A percentile compares a stretch with the other conserved stretches of the same genome.
Evolutionary conservation across 225 moss, liverwort and hornwort genomes (phyloP).

Genomic region (Polytrichum formosum): DNA sequence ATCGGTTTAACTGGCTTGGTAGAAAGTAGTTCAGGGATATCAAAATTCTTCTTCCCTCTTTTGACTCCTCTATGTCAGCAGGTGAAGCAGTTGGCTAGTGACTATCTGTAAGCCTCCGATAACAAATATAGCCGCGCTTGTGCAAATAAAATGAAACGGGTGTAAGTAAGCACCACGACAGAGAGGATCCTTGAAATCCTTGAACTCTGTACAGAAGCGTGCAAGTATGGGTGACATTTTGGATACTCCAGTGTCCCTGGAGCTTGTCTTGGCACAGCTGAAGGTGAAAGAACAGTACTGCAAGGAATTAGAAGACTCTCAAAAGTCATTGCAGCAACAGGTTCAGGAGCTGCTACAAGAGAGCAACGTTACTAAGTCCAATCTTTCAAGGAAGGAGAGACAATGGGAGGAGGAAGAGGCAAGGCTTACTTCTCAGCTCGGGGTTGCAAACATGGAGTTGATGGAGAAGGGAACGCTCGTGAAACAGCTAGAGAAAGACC

Average conservation of each 20-base stretch:
- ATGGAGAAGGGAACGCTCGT: constrained; percentile 5
- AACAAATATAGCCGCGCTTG: too few species aligned
- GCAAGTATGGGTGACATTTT: not conserved
- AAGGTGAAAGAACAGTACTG: constrained; percentile 9
- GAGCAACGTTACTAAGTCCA: constrained; percentile 2
- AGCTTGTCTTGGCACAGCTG: constrained; percentile 14
- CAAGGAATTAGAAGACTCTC: constrained; percentile 11
- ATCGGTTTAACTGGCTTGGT: too few species aligned
- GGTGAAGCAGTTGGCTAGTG: too few species aligned
- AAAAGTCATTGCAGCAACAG: constrained; percentile 5
- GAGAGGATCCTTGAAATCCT: too few species aligned
- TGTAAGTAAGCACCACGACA: too few species aligned
- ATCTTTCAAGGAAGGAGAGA: constrained; percentile 2
- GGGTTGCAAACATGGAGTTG: constrained; percentile 4
- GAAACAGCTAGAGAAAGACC: constrained; percentile 16
- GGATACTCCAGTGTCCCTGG: constrained; percentile 6
- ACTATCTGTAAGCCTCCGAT: too few species aligned
- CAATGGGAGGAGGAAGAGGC: constrained; percentile 18
- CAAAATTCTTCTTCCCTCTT: too few species aligned
- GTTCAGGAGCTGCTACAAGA: constrained; percentile 17
- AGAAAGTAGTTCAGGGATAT: too few species aligned
- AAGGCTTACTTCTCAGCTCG: constrained; percentile 13
- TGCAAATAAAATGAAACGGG: too few species aligned
- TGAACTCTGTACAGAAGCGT: not conserved
- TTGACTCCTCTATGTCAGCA: too few species aligned